Conservation (phyloP, 129 eudicot species). For the Sambucus nigra region DNA sequence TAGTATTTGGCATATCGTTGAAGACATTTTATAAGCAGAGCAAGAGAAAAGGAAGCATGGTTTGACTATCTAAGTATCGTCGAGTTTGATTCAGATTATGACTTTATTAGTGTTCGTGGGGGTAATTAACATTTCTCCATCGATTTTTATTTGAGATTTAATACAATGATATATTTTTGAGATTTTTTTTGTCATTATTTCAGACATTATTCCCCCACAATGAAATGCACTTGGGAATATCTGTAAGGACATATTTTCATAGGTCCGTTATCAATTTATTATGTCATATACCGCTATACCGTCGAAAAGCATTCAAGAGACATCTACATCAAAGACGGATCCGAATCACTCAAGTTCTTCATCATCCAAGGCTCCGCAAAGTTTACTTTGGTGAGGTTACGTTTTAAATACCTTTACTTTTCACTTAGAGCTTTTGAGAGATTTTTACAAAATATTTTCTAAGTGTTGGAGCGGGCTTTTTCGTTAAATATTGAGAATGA, state of each 20-base stretch:
- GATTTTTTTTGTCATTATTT: background rate
- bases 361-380: too few relatives aligned
- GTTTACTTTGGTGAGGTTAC: too few relatives aligned
- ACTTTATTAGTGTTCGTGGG: conserved; percentile 49
- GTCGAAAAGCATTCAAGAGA: conserved; percentile 6
- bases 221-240: conserved; percentile 18
- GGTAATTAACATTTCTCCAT: conserved; percentile 28
- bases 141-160: background rate
- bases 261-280: too few relatives aligned
- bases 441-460: too few relatives aligned
- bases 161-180: background rate
- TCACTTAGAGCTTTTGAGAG: too few relatives aligned
- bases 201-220: conserved; percentile 14
- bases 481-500: too few relatives aligned
- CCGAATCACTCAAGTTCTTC: too few relatives aligned
- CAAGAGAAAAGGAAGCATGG: conserved; percentile 64
- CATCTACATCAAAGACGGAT: conserved; percentile 18
- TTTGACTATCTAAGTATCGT: conserved; percentile 57
- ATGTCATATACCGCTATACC: too few relatives aligned
- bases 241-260: background rate
- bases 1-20: background rate
- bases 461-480: too few relatives aligned
- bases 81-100: conserved; percentile 81
- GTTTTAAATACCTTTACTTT: too few relatives aligned
- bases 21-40: conserved; percentile 9